Evolutionary conservation across 768 basidiomycete genomes (phyloP).

Genomic region (Lepiota subincarnata): DNA sequence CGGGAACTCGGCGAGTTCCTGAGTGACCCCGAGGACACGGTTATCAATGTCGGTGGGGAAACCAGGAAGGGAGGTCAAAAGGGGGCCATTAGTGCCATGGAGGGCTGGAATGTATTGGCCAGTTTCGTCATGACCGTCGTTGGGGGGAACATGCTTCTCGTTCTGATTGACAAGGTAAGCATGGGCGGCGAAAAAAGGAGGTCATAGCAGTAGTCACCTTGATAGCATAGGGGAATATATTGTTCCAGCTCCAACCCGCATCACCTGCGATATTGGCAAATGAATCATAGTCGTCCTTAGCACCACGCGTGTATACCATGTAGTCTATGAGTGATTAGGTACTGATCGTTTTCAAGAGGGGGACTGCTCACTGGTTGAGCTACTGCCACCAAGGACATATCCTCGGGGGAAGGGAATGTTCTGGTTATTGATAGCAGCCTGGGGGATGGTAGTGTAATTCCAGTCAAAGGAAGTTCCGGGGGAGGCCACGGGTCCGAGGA

Average conservation of each 20-base stretch:
- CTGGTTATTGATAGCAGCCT: conserved; percentile 20
- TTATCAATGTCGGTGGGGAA: conserved; percentile 26
- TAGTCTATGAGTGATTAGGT: not conserved
- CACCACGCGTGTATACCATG: conserved; percentile 23
- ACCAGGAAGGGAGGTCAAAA: conserved; percentile 28
- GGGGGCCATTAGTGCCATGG: conserved; percentile 31
- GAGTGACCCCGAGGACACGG: conserved; percentile 32
- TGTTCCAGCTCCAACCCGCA: conserved; percentile 33
- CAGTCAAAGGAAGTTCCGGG: conserved; percentile 22
- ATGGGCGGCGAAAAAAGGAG: not conserved
- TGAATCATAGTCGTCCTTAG: conserved; percentile 33
- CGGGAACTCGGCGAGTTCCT: conserved; percentile 30
- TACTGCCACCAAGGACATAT: conserved; percentile 26
- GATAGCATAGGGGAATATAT: conserved; percentile 27
- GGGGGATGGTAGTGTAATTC: conserved; percentile 26
- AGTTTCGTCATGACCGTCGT: conserved; percentile 33
- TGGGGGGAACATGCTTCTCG: conserved; percentile 32
- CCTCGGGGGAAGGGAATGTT: conserved; percentile 19
- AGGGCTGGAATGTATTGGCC: conserved; percentile 32
- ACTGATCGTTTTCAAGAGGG: not conserved
- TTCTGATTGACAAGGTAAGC: conserved; percentile 19
- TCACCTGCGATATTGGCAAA: conserved; percentile 30
- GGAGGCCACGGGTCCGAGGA: not conserved
- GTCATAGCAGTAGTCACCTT: conserved; percentile 20
- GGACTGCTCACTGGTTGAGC: conserved; percentile 16